A percentile compares a stretch with the other conserved stretches of the same genome.
phyloP scores from a whole-genome alignment of 306 rosid genomes.

The Cicer pinnatifidum region DNA sequence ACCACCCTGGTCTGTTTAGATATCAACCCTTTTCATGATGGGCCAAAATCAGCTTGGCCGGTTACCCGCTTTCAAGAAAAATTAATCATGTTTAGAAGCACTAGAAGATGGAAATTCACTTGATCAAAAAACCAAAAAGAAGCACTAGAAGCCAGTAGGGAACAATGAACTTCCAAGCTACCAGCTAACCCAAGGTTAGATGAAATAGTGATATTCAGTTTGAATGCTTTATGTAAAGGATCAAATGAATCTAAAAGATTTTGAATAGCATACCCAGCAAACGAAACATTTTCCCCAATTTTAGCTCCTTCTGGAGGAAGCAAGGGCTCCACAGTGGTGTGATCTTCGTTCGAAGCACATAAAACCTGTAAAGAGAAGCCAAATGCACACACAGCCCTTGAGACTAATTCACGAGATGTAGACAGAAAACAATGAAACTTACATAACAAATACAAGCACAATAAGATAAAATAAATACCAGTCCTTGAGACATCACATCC shows the following conservation, averaged over 20 bases:
- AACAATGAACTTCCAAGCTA: constrained; percentile 15
- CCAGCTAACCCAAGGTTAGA: constrained; percentile 12
- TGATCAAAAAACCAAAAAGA: neutral
- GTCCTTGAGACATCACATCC: constrained; percentile 92
- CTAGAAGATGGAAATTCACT: neutral
- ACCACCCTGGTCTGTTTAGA: too few relatives aligned
- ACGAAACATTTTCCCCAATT: constrained; percentile 76
- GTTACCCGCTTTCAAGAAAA: neutral
- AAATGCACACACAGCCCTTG: constrained; percentile 30
- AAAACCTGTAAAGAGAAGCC: constrained; percentile 64
- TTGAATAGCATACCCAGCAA: constrained; percentile 68
- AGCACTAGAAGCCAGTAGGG: constrained; percentile 1
- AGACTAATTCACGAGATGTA: constrained; percentile 31
- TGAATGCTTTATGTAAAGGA: constrained; percentile 25
- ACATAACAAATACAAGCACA: constrained; percentile 12
- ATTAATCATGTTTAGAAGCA: constrained; percentile 19
- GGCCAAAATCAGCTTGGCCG: neutral
- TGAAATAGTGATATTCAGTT: constrained; percentile 21
- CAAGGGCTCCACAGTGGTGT: constrained; percentile 82
- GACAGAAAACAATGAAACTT: constrained; percentile 21
- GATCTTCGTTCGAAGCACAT: constrained; percentile 89
- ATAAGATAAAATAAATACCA: constrained; percentile 56
- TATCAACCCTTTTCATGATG: constrained; percentile 6
- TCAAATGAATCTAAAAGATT: constrained; percentile 25
- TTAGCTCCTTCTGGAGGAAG: constrained; percentile 89